phyloP scores from a whole-genome alignment of 257 asterid genomes.

The Eucommia ulmoides region DNA sequence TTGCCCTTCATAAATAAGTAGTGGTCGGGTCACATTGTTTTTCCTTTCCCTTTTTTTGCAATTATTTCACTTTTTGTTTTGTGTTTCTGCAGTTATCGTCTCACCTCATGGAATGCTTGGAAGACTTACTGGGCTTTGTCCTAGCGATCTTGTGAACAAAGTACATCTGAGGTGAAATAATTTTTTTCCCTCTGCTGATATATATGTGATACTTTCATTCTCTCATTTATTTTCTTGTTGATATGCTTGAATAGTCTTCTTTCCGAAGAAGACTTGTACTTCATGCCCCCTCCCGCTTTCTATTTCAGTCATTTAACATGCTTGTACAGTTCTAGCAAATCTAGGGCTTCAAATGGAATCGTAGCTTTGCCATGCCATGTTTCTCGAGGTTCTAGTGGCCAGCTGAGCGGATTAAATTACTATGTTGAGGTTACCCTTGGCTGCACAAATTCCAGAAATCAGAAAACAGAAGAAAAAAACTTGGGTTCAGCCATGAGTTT shows the following conservation, averaged over 20 bases:
- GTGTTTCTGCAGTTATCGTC: slow-evolving; percentile 56
- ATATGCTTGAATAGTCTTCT: not conserved
- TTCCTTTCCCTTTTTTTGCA: not conserved
- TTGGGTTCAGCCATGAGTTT: slow-evolving; percentile 25
- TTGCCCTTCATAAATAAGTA: no score
- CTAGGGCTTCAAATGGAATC: slow-evolving; percentile 59
- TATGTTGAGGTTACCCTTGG: slow-evolving; percentile 87
- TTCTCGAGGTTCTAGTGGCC: slow-evolving; percentile 62
- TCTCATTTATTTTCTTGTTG: not conserved
- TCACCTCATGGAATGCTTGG: slow-evolving; percentile 99
- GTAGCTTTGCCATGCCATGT: slow-evolving; percentile 68
- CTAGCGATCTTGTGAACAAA: slow-evolving; percentile 93
- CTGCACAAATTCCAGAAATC: slow-evolving; percentile 26
- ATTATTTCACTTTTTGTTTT: slow-evolving; percentile 5
- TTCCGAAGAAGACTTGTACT: not conserved
- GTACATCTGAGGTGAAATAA: slow-evolving; percentile 66
- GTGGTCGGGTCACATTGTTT: no score
- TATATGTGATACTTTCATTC: slow-evolving; percentile 1
- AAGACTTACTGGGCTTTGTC: slow-evolving; percentile 83
- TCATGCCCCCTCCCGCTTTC: not conserved
- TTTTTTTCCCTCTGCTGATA: slow-evolving; percentile 1
- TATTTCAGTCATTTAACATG: slow-evolving; percentile 10
- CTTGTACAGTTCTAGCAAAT: slow-evolving; percentile 66
- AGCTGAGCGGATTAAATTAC: slow-evolving; percentile 67
- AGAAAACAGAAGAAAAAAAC: slow-evolving; percentile 30